Base-by-base conservation (phyloP, 1,139 yeast genomes). In the Hyphopichia pseudoburtonii region DNA sequence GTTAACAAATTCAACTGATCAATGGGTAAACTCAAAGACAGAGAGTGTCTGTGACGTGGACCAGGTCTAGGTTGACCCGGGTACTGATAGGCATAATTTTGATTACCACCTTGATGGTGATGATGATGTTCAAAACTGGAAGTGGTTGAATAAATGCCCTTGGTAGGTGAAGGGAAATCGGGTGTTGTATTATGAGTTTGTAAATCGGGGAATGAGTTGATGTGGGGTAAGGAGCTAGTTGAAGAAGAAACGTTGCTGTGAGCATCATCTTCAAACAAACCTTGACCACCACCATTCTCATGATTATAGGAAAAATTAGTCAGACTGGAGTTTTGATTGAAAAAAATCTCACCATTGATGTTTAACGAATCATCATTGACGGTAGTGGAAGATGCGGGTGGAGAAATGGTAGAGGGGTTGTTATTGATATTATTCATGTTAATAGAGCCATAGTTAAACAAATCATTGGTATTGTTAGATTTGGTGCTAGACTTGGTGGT, bases 251-350 rank as follows among this genome's bases (percentile, higher is more conserved):
- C 8, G 11, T 31, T 31, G 8, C 19, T 12, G 26, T 17, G n/a
- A 6, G n/a, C 73, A 79, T 84, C 73, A 83, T 82, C 82, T 73
- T 84, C 57, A 89, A 86, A 61, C 7, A 21, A 21, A 7, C 10
- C 9, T 7, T 21, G 23, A 21, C 10, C 9, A 21, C 7, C 10
- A 7, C 10, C 9, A 21, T 21, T 21, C 7, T 21, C 9, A 21
- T 7, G 7, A 21, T 21, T 7, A 21, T 21, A 7, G 7, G 23
- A 21, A 21, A 7, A 7, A 21, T 21, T 7, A 21, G 10, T 21
- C 10, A 7, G 23, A 21, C 10, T n/a, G 16, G 17, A 6, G 10
- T 39, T 36, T 17, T 47, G 42, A 35, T 44, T 48, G 35, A 54
- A 53, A 37, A 56, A 54, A 8, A 51, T 42, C 38, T 56, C 60